phyloP scores from a whole-genome alignment of 495 filamentous ascomycete species.

The Podospora tetraspora region DNA sequence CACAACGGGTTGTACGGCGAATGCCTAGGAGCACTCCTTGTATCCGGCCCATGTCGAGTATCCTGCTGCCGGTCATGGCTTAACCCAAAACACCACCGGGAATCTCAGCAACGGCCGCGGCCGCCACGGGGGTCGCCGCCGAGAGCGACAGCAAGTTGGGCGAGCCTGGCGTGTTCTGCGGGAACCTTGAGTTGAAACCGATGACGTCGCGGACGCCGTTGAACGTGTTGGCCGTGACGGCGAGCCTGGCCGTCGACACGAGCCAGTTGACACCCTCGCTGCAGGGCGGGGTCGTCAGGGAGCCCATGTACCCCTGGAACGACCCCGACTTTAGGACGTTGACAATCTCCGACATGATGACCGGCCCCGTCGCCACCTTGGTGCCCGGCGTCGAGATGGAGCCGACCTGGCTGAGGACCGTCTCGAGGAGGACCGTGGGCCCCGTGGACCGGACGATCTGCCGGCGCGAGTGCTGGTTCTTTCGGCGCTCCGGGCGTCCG shows the following conservation, averaged over 20 bases:
- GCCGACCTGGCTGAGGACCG: constrained; percentile 46
- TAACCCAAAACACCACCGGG: neutral
- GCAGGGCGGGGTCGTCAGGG: constrained; percentile 43
- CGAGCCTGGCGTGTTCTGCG: constrained; percentile 52
- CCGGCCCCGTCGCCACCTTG: constrained; percentile 47
- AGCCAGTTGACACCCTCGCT: constrained; percentile 56
- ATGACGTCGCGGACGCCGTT: constrained; percentile 52
- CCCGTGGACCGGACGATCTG: constrained; percentile 7
- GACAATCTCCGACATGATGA: constrained; percentile 54
- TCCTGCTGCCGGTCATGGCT: neutral
- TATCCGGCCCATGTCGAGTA: neutral
- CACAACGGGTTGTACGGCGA: neutral
- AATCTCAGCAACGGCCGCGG: neutral
- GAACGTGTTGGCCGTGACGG: constrained; percentile 49
- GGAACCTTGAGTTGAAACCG: constrained; percentile 60
- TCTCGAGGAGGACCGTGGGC: constrained; percentile 48
- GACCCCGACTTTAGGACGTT: constrained; percentile 42
- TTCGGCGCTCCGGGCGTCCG: constrained; percentile 4
- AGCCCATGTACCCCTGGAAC: constrained; percentile 45
- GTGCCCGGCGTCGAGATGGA: constrained; percentile 52
- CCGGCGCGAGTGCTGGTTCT: constrained; percentile 1
- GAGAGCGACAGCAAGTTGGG: constrained; percentile 45
- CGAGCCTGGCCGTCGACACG: constrained; percentile 48
- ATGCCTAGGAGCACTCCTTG: neutral
- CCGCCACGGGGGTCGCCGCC: neutral